Conservation (phyloP, 371 early-diverging fungal species). For the Entomophthora muscae region DNA sequence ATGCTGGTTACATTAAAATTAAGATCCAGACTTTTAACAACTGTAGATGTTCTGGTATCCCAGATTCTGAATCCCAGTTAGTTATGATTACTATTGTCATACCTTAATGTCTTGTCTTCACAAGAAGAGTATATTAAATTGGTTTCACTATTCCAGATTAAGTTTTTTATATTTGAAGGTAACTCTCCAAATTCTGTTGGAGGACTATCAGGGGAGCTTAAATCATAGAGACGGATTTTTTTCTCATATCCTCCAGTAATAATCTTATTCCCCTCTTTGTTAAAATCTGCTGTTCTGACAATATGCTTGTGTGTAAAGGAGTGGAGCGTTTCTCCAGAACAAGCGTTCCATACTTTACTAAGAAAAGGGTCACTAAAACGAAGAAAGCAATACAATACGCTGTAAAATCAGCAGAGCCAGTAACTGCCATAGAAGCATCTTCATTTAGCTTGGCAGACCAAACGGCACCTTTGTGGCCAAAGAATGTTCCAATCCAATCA, state of each 20-base stretch:
- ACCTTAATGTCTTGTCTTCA: slow-evolving; percentile 35
- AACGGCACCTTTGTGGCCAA: slow-evolving; percentile 78
- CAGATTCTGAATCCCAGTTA: slow-evolving; percentile 28
- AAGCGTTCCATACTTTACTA: slow-evolving; percentile 70
- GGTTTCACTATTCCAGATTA: slow-evolving; percentile 44
- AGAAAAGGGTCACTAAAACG: background rate
- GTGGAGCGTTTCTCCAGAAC: slow-evolving; percentile 42
- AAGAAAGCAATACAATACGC: slow-evolving; percentile 23
- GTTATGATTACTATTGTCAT: too few species aligned
- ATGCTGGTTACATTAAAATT: slow-evolving; percentile 43
- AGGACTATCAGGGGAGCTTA: slow-evolving; percentile 38
- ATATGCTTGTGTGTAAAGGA: slow-evolving; percentile 58
- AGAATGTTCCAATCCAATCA: slow-evolving; percentile 78
- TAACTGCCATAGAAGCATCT: slow-evolving; percentile 57
- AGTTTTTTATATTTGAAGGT: slow-evolving; percentile 40
- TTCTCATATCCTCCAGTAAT: slow-evolving; percentile 68
- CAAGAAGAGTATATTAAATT: slow-evolving; percentile 38
- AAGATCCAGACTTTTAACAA: slow-evolving; percentile 34
- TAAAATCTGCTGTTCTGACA: slow-evolving; percentile 66
- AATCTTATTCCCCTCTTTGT: slow-evolving; percentile 39
- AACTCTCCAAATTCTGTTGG: slow-evolving; percentile 32
- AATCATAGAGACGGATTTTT: slow-evolving; percentile 56
- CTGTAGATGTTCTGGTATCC: slow-evolving; percentile 48
- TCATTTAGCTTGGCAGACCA: slow-evolving; percentile 68
- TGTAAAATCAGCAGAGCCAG: slow-evolving; percentile 77